Conservation (phyloP, 495 filamentous ascomycete genomes). For the Xylaria sp. region DNA sequence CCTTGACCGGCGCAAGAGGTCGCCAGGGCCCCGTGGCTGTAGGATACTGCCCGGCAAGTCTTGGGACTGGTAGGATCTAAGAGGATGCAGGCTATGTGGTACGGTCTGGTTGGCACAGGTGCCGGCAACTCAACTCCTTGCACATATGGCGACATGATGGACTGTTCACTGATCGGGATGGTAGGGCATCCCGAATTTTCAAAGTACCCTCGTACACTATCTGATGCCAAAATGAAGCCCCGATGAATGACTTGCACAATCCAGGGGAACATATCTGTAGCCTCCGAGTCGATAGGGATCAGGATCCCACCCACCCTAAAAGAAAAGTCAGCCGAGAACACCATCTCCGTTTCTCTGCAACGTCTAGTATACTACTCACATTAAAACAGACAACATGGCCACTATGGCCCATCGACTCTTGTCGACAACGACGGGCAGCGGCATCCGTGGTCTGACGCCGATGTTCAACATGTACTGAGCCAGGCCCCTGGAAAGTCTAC, state of each 20-base stretch:
- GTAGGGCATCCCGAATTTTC: conserved; percentile 45
- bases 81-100: conserved; percentile 54
- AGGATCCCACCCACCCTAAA: conserved; percentile 51
- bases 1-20: conserved; percentile 57
- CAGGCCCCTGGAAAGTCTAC: conserved; percentile 46
- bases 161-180: conserved; percentile 44
- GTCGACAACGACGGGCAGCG: conserved; percentile 55
- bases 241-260: conserved; percentile 50
- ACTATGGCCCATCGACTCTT: conserved; percentile 54
- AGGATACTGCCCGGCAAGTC: conserved; percentile 48
- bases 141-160: conserved; percentile 43
- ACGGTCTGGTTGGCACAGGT: conserved; percentile 34
- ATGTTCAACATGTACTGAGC: conserved; percentile 51
- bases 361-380: conserved; percentile 38
- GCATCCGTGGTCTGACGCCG: conserved; percentile 49
- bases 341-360: background rate
- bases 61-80: conserved; percentile 44
- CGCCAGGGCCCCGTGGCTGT: conserved; percentile 54
- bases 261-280: conserved; percentile 49
- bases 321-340: background rate
- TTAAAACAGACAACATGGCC: conserved; percentile 55
- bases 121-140: conserved; percentile 37
- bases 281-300: conserved; percentile 50
- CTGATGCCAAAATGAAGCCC: conserved; percentile 48
- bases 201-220: conserved; percentile 35